These are phyloP conservation scores for Monosporascus sp. DNA, from an alignment of 2,329 filamentous ascomycete species.

Conservation along the genomic window DNA sequence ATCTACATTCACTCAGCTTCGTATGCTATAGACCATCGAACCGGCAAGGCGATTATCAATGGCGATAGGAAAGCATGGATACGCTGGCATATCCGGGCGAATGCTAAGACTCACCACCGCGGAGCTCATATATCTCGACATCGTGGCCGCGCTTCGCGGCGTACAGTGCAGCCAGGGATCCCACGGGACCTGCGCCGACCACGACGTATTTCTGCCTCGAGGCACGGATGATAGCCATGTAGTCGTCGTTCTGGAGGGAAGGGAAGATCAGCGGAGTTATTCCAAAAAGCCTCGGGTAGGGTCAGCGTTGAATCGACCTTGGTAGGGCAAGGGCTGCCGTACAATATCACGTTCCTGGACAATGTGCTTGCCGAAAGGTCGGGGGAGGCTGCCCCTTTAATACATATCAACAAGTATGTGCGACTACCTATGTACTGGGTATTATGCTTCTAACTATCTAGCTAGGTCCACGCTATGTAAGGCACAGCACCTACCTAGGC, in stretches of 20 bases:
- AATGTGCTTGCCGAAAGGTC: too few relatives aligned
- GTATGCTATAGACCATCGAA: not conserved
- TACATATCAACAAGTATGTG: too few relatives aligned
- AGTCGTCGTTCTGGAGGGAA: too few relatives aligned
- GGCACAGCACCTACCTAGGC: too few relatives aligned
- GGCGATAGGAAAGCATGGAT: not conserved
- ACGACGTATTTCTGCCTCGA: constrained; percentile 66
- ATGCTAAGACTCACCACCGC: constrained; percentile 62
- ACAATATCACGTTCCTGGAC: too few relatives aligned
- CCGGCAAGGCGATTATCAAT: too few relatives aligned
- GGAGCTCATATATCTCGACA: constrained; percentile 90
- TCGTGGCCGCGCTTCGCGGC: constrained; percentile 81
- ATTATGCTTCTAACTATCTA: too few relatives aligned
- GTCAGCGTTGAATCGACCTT: not conserved
- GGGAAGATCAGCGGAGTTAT: too few relatives aligned
- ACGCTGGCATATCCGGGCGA: constrained; percentile 4
- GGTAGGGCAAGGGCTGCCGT: not conserved
- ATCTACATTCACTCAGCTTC: constrained; percentile 50
- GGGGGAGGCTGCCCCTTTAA: too few relatives aligned
- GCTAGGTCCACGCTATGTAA: too few relatives aligned
- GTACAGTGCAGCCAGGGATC: constrained; percentile 86
- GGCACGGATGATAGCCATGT: constrained; percentile 21
- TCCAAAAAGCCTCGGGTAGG: not conserved
- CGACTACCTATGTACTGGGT: too few relatives aligned
- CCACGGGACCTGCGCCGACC: constrained; percentile 89